These are phyloP conservation scores for Penicillium paradoxum DNA, from an alignment of 495 filamentous ascomycete species.

Conservation along the genomic window DNA sequence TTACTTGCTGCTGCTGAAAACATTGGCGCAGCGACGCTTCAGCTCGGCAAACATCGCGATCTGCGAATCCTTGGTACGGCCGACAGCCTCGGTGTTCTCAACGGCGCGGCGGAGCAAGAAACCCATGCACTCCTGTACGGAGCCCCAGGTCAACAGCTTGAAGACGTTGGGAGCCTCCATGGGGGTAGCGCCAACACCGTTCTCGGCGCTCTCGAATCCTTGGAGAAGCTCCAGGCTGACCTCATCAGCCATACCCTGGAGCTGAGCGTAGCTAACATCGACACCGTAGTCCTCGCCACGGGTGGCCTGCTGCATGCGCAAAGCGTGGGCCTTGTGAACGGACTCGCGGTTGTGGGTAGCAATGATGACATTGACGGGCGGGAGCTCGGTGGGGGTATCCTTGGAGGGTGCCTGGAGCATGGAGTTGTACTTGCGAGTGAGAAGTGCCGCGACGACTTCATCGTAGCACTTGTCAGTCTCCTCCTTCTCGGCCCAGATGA, in stretches of 20 bases:
- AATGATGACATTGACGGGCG: slow-evolving; percentile 65
- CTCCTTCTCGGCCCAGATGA: slow-evolving; percentile 76
- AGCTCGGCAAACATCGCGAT: slow-evolving; percentile 71
- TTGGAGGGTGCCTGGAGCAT: slow-evolving; percentile 40
- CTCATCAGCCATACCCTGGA: slow-evolving; percentile 97
- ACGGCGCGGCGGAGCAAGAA: slow-evolving; percentile 80
- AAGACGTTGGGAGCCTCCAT: slow-evolving; percentile 58
- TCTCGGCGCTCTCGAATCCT: slow-evolving; percentile 37
- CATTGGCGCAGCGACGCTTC: slow-evolving; percentile 53
- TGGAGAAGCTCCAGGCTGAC: slow-evolving; percentile 76
- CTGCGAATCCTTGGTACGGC: slow-evolving; percentile 68
- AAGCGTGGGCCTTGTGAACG: slow-evolving; percentile 61
- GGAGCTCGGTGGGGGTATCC: slow-evolving; percentile 44
- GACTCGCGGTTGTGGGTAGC: slow-evolving; percentile 91
- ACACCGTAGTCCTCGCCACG: slow-evolving; percentile 41
- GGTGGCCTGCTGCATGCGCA: slow-evolving; percentile 48
- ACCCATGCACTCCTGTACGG: slow-evolving; percentile 87
- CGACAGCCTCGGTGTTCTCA: slow-evolving; percentile 87
- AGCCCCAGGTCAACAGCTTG: slow-evolving; percentile 92
- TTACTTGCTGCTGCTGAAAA: slow-evolving; percentile 28
- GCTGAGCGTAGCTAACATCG: slow-evolving; percentile 77
- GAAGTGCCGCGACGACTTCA: slow-evolving; percentile 52
- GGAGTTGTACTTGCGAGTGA: slow-evolving; percentile 51
- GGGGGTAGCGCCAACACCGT: slow-evolving; percentile 13
- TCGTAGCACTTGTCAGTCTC: slow-evolving; percentile 72